Evolutionary conservation across 169 alveolate genomes (phyloP).

Genomic region (Eimeria falciformis): DNA sequence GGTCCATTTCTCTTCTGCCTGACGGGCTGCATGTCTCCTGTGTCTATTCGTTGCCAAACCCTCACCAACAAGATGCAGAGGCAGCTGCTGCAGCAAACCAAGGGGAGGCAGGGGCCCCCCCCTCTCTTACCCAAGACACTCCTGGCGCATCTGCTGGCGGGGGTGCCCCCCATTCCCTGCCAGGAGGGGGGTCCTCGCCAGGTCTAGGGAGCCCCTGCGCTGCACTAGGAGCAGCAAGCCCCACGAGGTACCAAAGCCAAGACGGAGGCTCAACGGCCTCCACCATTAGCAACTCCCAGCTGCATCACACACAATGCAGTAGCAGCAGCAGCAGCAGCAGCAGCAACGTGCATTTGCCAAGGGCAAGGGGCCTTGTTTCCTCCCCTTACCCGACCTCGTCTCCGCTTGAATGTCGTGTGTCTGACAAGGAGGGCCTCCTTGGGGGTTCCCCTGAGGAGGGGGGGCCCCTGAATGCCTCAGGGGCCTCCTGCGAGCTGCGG

Average conservation of each 20-base stretch:
- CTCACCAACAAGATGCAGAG: not conserved
- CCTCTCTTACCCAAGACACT: not conserved
- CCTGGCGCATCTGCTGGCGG: slow-evolving; percentile 1
- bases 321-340: slow-evolving; percentile 50
- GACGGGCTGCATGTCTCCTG: slow-evolving; percentile 16
- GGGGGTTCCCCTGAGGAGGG: not conserved
- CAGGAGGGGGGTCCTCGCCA: too few species aligned
- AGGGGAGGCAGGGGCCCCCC: too few species aligned
- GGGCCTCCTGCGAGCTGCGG: not conserved
- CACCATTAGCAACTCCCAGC: not conserved
- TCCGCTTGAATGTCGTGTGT: not conserved
- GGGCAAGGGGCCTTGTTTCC: not conserved
- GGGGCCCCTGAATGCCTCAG: not conserved
- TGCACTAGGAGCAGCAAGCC: not conserved
- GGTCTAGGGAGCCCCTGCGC: too few species aligned
- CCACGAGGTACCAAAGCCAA: not conserved
- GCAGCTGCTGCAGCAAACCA: slow-evolving; percentile 29
- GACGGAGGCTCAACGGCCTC: slow-evolving; percentile 6
- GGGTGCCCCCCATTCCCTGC: not conserved
- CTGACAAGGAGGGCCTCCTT: not conserved
- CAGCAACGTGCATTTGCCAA: not conserved
- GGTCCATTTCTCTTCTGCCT: not conserved
- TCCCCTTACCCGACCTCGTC: slow-evolving; percentile 4
- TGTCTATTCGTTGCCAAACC: not conserved
- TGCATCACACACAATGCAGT: not conserved